Evolutionary conservation across 179 eudicot genomes (phyloP), one percentile per base, ranked within the genome.

Genomic region (Beta corolliflora): DNA sequence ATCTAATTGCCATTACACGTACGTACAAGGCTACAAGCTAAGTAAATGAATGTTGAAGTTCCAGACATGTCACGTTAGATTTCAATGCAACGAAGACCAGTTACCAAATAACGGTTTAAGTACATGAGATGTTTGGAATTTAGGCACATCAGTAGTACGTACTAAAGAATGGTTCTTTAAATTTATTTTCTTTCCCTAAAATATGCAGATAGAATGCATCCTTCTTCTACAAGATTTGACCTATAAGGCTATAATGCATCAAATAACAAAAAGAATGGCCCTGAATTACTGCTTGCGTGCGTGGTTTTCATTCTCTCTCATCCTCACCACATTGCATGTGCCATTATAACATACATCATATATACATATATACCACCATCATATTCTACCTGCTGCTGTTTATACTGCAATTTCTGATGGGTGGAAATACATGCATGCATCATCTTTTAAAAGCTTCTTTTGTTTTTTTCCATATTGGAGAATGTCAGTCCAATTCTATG

Each of bases 61-160:
- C 76, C 76, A 83, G 5, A 79, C 80, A 83, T 54, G 82, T 79
- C 85, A 83, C 68, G 68, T 79, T 66, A 9, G 23, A 48, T 75
- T 59, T 79, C 73, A 9, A 52, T 67, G 59, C 78, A 63, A 48
- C 63, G 63, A 48, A 25, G 61, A 65, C 44, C 78, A 50, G 3
- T 61, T 11, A 63, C 71, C 36, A 45, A 72, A 7, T 46, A n/a
- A 44, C 18, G 23, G 52, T 50, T 25, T 52, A 29, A 29, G 12
- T 80, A 80, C 73, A 52, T 63, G 78, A 73, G 44, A 80, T 80
- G 82, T 67, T 67, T 73, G 82, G 76, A 83, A 75, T 74, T 7
- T 48, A 73, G 70, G 52, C 9, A 50, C 46, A 7, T 36, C n/a
- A 50, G 16, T 3, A 82, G 77, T 52, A 71, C 81, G 3, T 6